These are phyloP conservation scores for Echinochloa phyllopogon DNA, from an alignment of 176 grass and related monocot genomes.

Conservation along the genomic window DNA sequence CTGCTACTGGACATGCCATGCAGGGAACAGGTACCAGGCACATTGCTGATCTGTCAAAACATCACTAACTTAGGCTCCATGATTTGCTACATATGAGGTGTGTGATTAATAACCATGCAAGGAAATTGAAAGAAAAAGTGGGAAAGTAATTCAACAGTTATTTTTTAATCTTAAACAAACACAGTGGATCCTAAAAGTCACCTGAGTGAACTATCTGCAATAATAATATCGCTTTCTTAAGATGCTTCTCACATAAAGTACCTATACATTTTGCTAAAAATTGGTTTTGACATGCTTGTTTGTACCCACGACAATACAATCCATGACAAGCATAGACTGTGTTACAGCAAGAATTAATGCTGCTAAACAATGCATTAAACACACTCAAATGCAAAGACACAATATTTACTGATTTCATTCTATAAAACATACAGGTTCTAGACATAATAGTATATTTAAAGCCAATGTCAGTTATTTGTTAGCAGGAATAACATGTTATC, in stretches of 20 bases:
- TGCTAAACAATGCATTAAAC: not conserved
- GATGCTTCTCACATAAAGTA: not conserved
- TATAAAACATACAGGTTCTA: constrained; percentile 10
- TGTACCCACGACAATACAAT: not conserved
- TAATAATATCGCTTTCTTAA: not conserved
- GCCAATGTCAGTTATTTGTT: constrained; percentile 17
- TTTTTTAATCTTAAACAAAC: not conserved
- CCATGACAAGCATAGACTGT: not conserved
- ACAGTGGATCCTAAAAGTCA: not conserved
- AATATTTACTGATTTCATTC: constrained; percentile 13
- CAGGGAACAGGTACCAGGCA: not conserved
- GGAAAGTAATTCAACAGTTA: not conserved
- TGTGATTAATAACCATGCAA: not conserved
- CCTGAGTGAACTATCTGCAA: not conserved
- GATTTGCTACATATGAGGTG: not conserved
- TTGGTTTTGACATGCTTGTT: not conserved
- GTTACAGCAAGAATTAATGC: constrained; percentile 15
- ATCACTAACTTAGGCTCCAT: not conserved
- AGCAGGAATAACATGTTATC: constrained; percentile 15
- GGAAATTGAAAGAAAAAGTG: not conserved
- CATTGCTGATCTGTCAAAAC: not conserved
- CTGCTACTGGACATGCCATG: not conserved
- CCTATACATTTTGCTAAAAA: not conserved
- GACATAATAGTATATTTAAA: not conserved
- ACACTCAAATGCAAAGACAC: not conserved